Base-by-base conservation (phyloP, 2,329 filamentous ascomycete species). In the Fusarium pseudograminearum region DNA sequence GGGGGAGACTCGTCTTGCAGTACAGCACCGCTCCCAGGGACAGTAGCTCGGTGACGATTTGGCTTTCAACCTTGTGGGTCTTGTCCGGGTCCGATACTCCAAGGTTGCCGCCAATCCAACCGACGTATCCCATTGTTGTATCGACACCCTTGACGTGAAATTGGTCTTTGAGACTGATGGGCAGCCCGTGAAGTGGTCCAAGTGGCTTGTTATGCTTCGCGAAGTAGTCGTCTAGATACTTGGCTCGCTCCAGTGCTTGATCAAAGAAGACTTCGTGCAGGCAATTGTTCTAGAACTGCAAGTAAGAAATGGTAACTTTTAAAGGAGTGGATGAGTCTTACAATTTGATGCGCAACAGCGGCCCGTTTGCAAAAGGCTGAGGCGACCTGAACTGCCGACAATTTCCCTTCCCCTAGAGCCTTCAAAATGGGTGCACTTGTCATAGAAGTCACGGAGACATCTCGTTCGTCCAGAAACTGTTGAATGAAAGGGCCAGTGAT, bases 121-220 rank as follows among this genome's bases (percentile, higher is more conserved):
- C 77, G 1, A 79, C 70, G 5, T 80, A 78, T 0, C 79, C 81
- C 77, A 82, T 82, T 0, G 78, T 78, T 0, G 81, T 87, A 57
- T 87, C 72, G 3, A 84, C 73, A 2, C 85, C 87, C 57, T 84
- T 84, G 41, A 91, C 81, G 30, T 89, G 84, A 73, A 90, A 90
- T 18, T 87, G 86, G 59, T 90, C 88, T 74, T 90, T 90, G 6
- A 76, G 57, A 10, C 70, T 75, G 9, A 76, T 22, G 0, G 73
- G 74, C 0, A 76, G 42, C 1, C 74, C 74, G 40, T 74, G 71
- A 0, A 76, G 61, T 2, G 74, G 71, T 0, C 74, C 74, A 1
- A 72, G 0, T 1, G 69, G 48, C 7, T 46, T 53, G 2, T 45
- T 36, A 28, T 73, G 41, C 12, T 58, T 26, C 4, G 28, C 7